phyloP scores from a whole-genome alignment of 1,284 basidiomycete genomes.

The Farysia itapuensis region DNA sequence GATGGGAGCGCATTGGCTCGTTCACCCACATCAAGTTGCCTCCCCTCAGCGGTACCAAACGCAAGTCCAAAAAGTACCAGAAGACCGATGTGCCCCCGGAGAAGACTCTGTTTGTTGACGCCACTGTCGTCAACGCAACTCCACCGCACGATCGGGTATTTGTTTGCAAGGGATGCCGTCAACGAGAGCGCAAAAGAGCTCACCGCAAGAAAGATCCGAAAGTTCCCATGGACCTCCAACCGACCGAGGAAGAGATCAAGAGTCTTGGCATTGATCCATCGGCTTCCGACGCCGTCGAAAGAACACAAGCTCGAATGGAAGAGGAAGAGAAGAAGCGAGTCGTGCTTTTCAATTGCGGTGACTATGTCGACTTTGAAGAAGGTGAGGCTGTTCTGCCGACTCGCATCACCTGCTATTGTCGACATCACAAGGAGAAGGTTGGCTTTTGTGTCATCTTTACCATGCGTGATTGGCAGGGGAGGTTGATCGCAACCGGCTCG shows the following conservation, averaged over 20 bases:
- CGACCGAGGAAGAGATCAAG: constrained; percentile 51
- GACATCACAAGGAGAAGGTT: constrained; percentile 95
- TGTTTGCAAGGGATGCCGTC: constrained; percentile 69
- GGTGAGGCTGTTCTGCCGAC: constrained; percentile 88
- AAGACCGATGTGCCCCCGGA: constrained; percentile 51
- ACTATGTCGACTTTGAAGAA: constrained; percentile 83
- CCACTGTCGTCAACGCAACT: constrained; percentile 66
- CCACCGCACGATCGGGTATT: constrained; percentile 72
- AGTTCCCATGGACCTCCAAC: constrained; percentile 22
- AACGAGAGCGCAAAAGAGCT: constrained; percentile 64
- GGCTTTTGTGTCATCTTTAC: constrained; percentile 91
- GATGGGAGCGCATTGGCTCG: constrained; percentile 56
- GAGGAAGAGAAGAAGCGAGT: constrained; percentile 58
- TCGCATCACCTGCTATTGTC: constrained; percentile 96
- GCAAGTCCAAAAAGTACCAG: constrained; percentile 73
- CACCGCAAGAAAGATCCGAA: constrained; percentile 50
- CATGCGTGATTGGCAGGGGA: constrained; percentile 77
- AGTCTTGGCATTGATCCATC: constrained; percentile 48
- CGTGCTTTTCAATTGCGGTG: constrained; percentile 81
- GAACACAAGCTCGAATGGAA: constrained; percentile 41
- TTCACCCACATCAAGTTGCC: constrained; percentile 59
- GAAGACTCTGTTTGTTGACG: constrained; percentile 58
- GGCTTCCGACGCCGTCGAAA: constrained; percentile 40
- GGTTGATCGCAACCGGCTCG: constrained; percentile 77
- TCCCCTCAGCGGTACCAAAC: constrained; percentile 57